These are phyloP conservation scores for Cystobasidium ongulense DNA, from an alignment of 768 basidiomycete species.

Conservation along the genomic window DNA sequence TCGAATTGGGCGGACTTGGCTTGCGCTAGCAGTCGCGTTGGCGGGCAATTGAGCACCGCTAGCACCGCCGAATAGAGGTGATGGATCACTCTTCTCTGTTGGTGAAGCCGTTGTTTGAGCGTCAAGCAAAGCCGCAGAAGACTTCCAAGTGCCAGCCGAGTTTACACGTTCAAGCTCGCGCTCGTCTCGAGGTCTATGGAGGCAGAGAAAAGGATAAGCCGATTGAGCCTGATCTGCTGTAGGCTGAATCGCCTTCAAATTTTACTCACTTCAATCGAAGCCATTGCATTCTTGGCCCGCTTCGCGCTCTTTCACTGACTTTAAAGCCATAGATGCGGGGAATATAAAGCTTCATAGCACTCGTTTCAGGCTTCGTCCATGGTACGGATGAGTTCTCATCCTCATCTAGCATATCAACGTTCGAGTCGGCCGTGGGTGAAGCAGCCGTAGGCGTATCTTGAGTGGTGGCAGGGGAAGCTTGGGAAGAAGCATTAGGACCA, in stretches of 20 bases:
- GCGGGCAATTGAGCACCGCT: not conserved
- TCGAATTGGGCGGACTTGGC: constrained; percentile 4
- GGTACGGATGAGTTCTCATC: not conserved
- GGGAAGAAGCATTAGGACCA: constrained; percentile 23
- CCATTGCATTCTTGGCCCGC: constrained; percentile 96
- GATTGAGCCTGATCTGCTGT: constrained; percentile 53
- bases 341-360: constrained; percentile 60
- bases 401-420: constrained; percentile 1
- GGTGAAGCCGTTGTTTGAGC: not conserved
- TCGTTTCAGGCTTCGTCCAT: constrained; percentile 36
- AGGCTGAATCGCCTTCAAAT: constrained; percentile 56
- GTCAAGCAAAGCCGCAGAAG: not conserved
- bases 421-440: constrained; percentile 1
- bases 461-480: constrained; percentile 6
- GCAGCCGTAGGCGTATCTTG: constrained; percentile 32
- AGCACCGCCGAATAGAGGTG: not conserved
- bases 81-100: not conserved
- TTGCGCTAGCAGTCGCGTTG: constrained; percentile 7
- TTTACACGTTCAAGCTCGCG: constrained; percentile 15
- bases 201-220: not conserved
- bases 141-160: constrained; percentile 4
- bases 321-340: constrained; percentile 96
- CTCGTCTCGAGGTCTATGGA: not conserved
- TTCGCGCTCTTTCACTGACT: constrained; percentile 88
- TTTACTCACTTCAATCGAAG: constrained; percentile 65